Percentiles rank a stretch among this genome's conserved stretches.
Evolutionary conservation across 768 basidiomycete species (phyloP).

Genomic region (Rubroboletus pulcherrimus): DNA sequence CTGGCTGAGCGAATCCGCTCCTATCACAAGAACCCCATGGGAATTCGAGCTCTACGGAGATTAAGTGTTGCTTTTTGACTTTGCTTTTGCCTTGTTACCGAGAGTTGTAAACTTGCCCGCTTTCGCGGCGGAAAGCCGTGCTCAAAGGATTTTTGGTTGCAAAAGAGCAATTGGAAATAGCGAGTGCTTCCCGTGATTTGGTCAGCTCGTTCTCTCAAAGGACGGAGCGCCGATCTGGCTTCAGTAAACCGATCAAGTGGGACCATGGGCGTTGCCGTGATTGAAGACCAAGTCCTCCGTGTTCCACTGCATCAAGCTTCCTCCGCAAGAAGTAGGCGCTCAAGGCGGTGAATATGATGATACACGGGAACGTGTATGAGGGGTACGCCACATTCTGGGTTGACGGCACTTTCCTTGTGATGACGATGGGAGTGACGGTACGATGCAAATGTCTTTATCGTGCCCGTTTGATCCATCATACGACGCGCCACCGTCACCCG

Average conservation of each 20-base stretch:
- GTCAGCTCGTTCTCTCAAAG: background rate
- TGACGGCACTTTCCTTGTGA: conserved; percentile 4
- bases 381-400: conserved; percentile 11
- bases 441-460: background rate
- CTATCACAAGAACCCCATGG: conserved; percentile 58
- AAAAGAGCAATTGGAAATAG: conserved; percentile 22
- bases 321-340: conserved; percentile 7
- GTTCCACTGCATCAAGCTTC: conserved; percentile 8
- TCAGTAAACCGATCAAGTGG: conserved; percentile 14
- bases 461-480: conserved; percentile 16
- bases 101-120: conserved; percentile 17
- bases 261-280: conserved; percentile 19
- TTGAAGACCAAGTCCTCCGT: background rate
- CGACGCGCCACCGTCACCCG: conserved; percentile 13
- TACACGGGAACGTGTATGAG: conserved; percentile 4
- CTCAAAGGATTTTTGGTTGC: conserved; percentile 14
- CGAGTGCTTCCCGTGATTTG: conserved; percentile 15
- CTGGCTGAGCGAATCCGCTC: conserved; percentile 64
- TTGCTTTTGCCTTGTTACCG: conserved; percentile 11
- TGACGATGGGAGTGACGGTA: background rate
- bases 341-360: background rate
- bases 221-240: conserved; percentile 25
- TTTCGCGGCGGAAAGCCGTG: conserved; percentile 18
- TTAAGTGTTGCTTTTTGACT: conserved; percentile 22
- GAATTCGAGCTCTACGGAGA: conserved; percentile 68